Evolutionary conservation across 768 basidiomycete genomes (phyloP).

Genomic region (Hypsizygus marmoreus): DNA sequence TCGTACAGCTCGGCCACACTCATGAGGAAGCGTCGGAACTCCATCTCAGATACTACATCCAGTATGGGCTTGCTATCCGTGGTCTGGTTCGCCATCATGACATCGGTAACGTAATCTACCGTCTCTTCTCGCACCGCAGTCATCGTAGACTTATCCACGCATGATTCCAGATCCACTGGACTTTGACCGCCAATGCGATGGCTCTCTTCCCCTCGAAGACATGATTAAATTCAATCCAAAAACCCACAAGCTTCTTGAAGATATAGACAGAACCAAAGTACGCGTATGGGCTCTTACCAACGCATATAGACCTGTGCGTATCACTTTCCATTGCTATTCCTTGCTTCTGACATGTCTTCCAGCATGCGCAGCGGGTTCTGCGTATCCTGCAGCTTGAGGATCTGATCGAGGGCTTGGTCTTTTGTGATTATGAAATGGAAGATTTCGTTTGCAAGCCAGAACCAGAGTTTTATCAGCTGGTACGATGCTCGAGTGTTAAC

Average conservation of each 20-base stretch:
- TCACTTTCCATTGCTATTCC: conserved; percentile 3
- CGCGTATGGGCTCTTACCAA: conserved; percentile 89
- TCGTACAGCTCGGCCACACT: conserved; percentile 65
- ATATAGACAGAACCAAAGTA: conserved; percentile 75
- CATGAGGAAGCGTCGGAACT: conserved; percentile 70
- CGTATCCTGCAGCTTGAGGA: conserved; percentile 72
- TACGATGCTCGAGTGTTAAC: conserved; percentile 22
- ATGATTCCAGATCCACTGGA: conserved; percentile 66
- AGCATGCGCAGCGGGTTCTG: conserved; percentile 86
- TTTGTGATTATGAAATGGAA: conserved; percentile 70
- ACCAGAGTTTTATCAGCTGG: conserved; percentile 65
- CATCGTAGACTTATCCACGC: conserved; percentile 2
- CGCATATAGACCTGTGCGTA: conserved; percentile 69
- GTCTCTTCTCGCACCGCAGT: neutral
- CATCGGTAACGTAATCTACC: conserved; percentile 53
- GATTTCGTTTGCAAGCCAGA: conserved; percentile 85
- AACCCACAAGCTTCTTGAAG: conserved; percentile 68
- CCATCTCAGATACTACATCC: conserved; percentile 71
- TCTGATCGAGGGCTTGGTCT: conserved; percentile 74
- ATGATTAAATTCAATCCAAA: conserved; percentile 68
- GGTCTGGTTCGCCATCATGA: conserved; percentile 77
- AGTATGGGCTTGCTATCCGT: conserved; percentile 82
- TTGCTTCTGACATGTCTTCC: conserved; percentile 5
- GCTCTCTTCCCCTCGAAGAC: conserved; percentile 78
- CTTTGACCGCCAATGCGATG: conserved; percentile 84